Evolutionary conservation across 495 filamentous ascomycete species (phyloP).

Genomic region (Tuber indicum): DNA sequence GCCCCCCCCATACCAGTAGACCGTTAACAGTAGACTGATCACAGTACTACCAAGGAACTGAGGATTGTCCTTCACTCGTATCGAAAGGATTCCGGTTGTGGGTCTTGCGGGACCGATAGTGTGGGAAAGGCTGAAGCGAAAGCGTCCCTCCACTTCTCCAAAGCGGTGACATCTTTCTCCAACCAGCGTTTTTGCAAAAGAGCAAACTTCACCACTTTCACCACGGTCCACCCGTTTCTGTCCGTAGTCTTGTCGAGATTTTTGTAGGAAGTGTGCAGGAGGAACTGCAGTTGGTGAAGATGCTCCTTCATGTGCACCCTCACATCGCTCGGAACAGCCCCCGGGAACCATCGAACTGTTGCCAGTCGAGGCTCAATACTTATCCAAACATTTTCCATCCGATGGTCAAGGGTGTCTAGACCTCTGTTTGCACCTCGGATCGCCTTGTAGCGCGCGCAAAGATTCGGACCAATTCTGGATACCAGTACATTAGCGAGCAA

Average conservation of each 20-base stretch:
- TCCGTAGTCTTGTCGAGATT: conserved; percentile 37
- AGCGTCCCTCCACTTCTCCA: too few relatives aligned
- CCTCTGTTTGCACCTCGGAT: conserved; percentile 33
- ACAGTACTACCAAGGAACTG: too few relatives aligned
- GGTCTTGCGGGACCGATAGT: too few relatives aligned
- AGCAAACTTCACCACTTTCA: conserved; percentile 14
- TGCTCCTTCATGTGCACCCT: conserved; percentile 37
- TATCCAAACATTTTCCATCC: conserved; percentile 44
- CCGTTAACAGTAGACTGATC: too few relatives aligned
- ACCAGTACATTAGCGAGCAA: too few relatives aligned
- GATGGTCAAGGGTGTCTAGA: conserved; percentile 41
- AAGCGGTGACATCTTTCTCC: conserved; percentile 36
- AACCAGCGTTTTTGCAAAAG: conserved; percentile 36
- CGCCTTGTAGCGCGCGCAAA: conserved; percentile 18
- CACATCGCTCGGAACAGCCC: conserved; percentile 36
- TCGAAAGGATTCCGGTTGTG: too few relatives aligned
- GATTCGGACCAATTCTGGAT: conserved; percentile 20
- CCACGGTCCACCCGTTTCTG: conserved; percentile 3
- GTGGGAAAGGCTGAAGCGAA: too few relatives aligned
- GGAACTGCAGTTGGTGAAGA: conserved; percentile 39
- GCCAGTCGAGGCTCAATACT: conserved; percentile 41
- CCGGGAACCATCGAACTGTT: conserved; percentile 41
- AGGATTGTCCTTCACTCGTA: too few relatives aligned
- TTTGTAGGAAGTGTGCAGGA: conserved; percentile 36
- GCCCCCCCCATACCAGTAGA: too few relatives aligned